Percentiles rank a stretch among this genome's conserved stretches.
These are phyloP conservation scores for Stephania cephalantha DNA, from an alignment of 164 flowering plant species.

Conservation along the genomic window DNA sequence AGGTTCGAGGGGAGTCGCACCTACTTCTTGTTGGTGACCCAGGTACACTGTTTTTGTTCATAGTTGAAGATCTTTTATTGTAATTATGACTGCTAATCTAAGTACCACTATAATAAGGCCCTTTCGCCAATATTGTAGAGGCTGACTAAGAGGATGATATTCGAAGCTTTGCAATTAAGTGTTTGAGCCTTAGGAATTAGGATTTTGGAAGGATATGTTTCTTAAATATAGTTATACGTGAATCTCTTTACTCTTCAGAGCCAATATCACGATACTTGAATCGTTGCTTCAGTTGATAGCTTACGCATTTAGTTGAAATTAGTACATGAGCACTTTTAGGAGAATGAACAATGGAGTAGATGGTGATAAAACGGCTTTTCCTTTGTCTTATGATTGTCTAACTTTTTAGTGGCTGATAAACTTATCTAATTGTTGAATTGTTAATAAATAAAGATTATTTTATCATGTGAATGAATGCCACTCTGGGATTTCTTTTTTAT, in stretches of 20 bases:
- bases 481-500: too few species aligned
- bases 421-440: too few species aligned
- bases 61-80: neutral
- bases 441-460: too few species aligned
- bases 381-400: too few species aligned
- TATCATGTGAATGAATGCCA: too few species aligned
- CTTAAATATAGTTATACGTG: neutral
- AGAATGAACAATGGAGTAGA: too few species aligned
- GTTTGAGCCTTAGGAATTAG: neutral
- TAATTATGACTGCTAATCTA: neutral
- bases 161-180: neutral
- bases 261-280: neutral
- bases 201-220: neutral
- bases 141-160: neutral
- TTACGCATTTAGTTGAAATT: neutral
- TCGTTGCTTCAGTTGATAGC: neutral
- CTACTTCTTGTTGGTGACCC: slow-evolving; percentile 97
- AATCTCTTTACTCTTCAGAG: neutral
- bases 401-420: too few species aligned
- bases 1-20: slow-evolving; percentile 95
- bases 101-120: neutral
- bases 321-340: neutral
- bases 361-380: too few species aligned
- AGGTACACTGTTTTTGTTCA: slow-evolving; percentile 33
- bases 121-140: neutral